Percentiles rank a stretch among this genome's conserved stretches.
These are phyloP conservation scores for Karstenula rhodostoma DNA, from an alignment of 2,329 filamentous ascomycete species.

Conservation along the genomic window DNA sequence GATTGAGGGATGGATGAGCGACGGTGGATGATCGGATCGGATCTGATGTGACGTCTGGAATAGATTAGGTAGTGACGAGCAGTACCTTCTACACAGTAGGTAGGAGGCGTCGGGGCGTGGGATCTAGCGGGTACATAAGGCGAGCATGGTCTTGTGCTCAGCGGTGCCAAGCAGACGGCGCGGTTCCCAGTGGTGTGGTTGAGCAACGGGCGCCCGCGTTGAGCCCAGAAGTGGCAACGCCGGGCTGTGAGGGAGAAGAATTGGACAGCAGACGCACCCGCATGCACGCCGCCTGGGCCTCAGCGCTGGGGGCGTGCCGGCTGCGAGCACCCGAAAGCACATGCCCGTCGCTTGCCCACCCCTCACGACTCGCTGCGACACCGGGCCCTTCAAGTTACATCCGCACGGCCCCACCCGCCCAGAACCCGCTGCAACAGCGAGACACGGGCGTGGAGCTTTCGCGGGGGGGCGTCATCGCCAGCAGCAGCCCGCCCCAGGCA, in stretches of 20 bases:
- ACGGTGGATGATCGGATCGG: background rate
- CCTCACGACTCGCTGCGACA: conserved; percentile 1
- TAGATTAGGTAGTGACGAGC: background rate
- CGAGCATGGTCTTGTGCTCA: background rate
- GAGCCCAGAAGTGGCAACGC: conserved; percentile 12
- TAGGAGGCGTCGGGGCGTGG: background rate
- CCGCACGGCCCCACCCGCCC: conserved; percentile 5
- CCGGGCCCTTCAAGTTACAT: conserved; percentile 7
- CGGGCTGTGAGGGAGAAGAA: conserved; percentile 10
- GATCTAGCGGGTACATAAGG: conserved; percentile 6
- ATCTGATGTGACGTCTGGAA: background rate
- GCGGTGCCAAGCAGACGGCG: conserved; percentile 13
- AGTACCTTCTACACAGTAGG: too few relatives aligned
- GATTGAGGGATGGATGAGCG: background rate
- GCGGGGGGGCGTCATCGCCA: background rate
- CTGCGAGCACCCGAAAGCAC: background rate
- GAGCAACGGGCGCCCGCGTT: conserved; percentile 7
- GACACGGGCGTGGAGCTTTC: background rate
- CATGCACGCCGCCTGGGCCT: background rate
- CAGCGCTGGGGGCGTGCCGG: background rate
- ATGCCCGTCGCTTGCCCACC: background rate
- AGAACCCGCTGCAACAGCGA: conserved; percentile 3
- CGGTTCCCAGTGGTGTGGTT: conserved; percentile 12
- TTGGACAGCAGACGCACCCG: background rate
- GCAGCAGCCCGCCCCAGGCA: background rate